These are phyloP conservation scores for Hypoxylon cercidicola DNA, from an alignment of 495 filamentous ascomycete species.

Conservation along the genomic window DNA sequence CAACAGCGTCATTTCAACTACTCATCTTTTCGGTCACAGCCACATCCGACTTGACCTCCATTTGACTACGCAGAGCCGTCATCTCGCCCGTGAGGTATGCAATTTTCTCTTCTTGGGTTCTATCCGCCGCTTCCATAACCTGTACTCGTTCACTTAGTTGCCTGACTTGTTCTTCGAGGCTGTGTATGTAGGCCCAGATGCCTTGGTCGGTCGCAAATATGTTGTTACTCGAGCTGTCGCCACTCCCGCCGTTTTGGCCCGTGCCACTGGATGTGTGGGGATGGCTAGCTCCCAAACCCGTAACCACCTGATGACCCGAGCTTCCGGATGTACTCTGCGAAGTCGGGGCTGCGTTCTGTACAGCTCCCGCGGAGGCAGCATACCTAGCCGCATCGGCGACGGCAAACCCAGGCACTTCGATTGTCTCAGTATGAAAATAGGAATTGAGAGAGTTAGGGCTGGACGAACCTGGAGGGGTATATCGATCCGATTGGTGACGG, in stretches of 20 bases:
- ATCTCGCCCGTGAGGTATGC: slow-evolving; percentile 51
- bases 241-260: slow-evolving; percentile 42
- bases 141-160: slow-evolving; percentile 52
- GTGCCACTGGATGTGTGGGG: slow-evolving; percentile 42
- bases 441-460: slow-evolving; percentile 36
- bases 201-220: slow-evolving; percentile 57
- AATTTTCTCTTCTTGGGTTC: slow-evolving; percentile 52
- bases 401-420: slow-evolving; percentile 53
- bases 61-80: slow-evolving; percentile 45
- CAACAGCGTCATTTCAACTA: slow-evolving; percentile 15
- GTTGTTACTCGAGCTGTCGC: slow-evolving; percentile 54
- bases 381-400: slow-evolving; percentile 60
- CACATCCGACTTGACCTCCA: slow-evolving; percentile 34
- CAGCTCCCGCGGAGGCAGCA: slow-evolving; percentile 53
- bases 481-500: slow-evolving; percentile 59
- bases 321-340: slow-evolving; percentile 35
- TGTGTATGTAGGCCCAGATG: slow-evolving; percentile 61
- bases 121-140: slow-evolving; percentile 53
- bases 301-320: slow-evolving; percentile 31
- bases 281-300: slow-evolving; percentile 26
- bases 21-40: slow-evolving; percentile 22
- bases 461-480: slow-evolving; percentile 52
- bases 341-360: slow-evolving; percentile 32
- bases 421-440: slow-evolving; percentile 41
- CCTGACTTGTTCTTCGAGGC: slow-evolving; percentile 60